Percentiles rank a stretch among this genome's conserved stretches.
These are phyloP conservation scores for Psilocybe cubensis DNA, from an alignment of 768 basidiomycete species.

Conservation along the genomic window DNA sequence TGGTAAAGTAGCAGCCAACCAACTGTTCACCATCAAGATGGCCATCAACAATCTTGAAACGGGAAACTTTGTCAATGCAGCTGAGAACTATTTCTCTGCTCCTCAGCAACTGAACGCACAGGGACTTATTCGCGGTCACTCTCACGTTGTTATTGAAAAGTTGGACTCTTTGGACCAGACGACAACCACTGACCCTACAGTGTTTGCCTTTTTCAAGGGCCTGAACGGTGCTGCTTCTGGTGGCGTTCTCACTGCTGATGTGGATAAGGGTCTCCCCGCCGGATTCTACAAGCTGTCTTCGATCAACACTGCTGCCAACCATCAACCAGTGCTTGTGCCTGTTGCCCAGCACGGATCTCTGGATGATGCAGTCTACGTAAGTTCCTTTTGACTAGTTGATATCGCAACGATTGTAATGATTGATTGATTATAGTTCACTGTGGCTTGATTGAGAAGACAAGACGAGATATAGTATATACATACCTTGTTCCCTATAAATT, in stretches of 20 bases:
- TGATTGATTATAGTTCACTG: constrained; percentile 26
- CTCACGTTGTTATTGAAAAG: constrained; percentile 61
- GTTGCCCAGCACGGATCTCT: constrained; percentile 63
- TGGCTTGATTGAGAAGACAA: constrained; percentile 15
- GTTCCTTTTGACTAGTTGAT: constrained; percentile 19
- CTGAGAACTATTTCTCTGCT: constrained; percentile 56
- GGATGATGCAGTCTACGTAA: constrained; percentile 61
- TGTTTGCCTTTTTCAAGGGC: constrained; percentile 64
- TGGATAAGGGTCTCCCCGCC: constrained; percentile 57
- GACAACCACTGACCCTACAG: constrained; percentile 47
- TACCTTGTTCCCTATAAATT: too few species aligned
- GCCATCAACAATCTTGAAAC: constrained; percentile 48
- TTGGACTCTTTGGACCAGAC: constrained; percentile 49
- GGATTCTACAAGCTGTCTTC: constrained; percentile 64
- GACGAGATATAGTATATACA: background rate
- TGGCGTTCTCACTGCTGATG: constrained; percentile 56
- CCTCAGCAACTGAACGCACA: constrained; percentile 57
- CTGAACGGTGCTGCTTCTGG: constrained; percentile 47
- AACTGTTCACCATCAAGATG: constrained; percentile 55
- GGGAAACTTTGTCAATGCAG: constrained; percentile 62
- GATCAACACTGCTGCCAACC: constrained; percentile 62
- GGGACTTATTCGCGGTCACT: constrained; percentile 59
- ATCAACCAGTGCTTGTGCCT: constrained; percentile 61
- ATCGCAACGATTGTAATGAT: background rate
- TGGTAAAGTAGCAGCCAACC: constrained; percentile 46